Percentiles rank a stretch among this genome's conserved stretches.
Evolutionary conservation across 805 yeast genomes (phyloP).

Genomic region (Starmerella sirachaensis): DNA sequence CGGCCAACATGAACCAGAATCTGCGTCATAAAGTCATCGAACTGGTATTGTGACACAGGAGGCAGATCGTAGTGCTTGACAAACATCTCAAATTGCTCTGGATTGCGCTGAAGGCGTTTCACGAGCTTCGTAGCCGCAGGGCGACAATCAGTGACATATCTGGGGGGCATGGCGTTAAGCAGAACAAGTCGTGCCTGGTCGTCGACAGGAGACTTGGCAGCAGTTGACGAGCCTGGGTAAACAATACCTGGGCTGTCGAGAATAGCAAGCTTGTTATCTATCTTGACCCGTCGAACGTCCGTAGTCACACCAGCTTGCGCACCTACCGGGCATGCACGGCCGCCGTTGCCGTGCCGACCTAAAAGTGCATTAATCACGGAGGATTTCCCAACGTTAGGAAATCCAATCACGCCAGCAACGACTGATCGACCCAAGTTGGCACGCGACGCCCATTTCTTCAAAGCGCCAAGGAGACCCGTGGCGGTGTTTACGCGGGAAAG

Average conservation of each 20-base stretch:
- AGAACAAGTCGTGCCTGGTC: conserved; percentile 83
- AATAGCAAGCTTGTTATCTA: conserved; percentile 77
- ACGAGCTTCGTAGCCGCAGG: conserved; percentile 69
- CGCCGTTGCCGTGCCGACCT: conserved; percentile 46
- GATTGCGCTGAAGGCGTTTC: conserved; percentile 60
- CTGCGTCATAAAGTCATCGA: conserved; percentile 70
- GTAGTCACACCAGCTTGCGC: conserved; percentile 97
- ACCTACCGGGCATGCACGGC: conserved; percentile 87
- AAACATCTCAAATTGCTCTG: conserved; percentile 54
- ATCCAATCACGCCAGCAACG: conserved; percentile 90
- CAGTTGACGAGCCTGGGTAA: conserved; percentile 46
- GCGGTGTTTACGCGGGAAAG: conserved; percentile 64
- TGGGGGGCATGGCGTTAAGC: conserved; percentile 80
- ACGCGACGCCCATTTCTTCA: conserved; percentile 74
- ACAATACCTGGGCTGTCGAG: conserved; percentile 97
- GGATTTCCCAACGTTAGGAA: conserved; percentile 95
- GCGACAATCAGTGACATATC: conserved; percentile 70
- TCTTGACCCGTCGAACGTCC: conserved; percentile 76
- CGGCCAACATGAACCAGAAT: conserved; percentile 88
- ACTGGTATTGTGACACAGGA: conserved; percentile 56
- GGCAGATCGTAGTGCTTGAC: conserved; percentile 68
- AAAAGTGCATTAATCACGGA: conserved; percentile 78
- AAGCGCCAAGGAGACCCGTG: conserved; percentile 57
- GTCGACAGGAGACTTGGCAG: conserved; percentile 35
- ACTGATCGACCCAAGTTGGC: conserved; percentile 79